phyloP scores from a whole-genome alignment of 257 asterid genomes.

The Jaltomata sinuosa region DNA sequence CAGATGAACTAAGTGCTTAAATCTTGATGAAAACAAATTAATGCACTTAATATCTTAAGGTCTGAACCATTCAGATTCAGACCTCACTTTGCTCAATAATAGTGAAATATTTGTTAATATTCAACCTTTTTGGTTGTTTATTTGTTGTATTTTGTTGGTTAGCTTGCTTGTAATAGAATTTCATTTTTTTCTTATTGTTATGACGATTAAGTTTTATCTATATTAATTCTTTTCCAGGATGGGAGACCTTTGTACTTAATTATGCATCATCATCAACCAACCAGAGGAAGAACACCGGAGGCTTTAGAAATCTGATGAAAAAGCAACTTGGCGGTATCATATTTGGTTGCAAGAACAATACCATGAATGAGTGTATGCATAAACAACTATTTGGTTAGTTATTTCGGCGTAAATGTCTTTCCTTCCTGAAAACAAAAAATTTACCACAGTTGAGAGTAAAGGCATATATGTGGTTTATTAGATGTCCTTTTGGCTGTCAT shows the following conservation, averaged over 20 bases:
- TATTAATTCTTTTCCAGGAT: constrained; percentile 25
- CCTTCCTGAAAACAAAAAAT: background rate
- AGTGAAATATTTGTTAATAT: background rate
- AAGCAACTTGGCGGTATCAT: constrained; percentile 27
- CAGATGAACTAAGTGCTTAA: no score
- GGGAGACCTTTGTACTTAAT: constrained; percentile 17
- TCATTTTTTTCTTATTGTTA: background rate
- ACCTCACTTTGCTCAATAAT: background rate
- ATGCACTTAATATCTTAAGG: no score
- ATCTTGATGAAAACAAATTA: no score
- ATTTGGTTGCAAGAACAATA: constrained; percentile 30
- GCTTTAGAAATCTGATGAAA: constrained; percentile 16
- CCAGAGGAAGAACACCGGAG: background rate
- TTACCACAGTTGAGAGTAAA: background rate
- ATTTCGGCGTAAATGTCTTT: background rate
- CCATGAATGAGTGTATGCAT: constrained; percentile 19
- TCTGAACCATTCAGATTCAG: no score
- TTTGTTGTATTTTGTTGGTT: background rate
- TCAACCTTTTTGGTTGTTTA: background rate
- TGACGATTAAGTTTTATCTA: background rate
- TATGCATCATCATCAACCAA: constrained; percentile 6
- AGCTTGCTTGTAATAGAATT: background rate
- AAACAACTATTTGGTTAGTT: constrained; percentile 30
- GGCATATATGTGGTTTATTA: background rate
- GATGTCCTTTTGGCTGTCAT: background rate